Base-by-base conservation (phyloP, 2,329 filamentous ascomycete genomes). In the Botrytis fragariae region DNA sequence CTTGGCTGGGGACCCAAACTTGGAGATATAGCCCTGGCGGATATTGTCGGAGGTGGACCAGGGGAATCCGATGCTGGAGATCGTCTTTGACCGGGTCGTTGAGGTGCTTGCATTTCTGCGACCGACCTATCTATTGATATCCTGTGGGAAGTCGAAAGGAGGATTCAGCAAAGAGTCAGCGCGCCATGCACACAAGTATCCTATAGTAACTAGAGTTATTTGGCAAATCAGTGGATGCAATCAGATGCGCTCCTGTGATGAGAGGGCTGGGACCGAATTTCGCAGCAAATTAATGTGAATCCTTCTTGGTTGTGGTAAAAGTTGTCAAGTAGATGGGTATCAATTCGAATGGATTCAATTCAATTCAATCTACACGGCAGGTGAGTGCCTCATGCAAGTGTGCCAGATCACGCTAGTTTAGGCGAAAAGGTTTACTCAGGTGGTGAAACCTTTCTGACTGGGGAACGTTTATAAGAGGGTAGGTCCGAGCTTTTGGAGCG, bases 61-160 rank as follows among this genome's bases (percentile, higher is more conserved):
- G 67, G 87, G 79, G 86, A 85, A 76, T 91, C 90, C 51, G 85
- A 87, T 75, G 86, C 88, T n/a, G 90, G 89, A 69, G 89, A 91
- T 78, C 89, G 87, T 77, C 90, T 87, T 79, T 89, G 89, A 79
- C 87, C 83, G 65, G 84, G 83, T 80, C 88, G 85, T 82, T 88
- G 86, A 73, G 88, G 82, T 73, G 86, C 82, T 81, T 89, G 87
- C 87, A 89, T 89, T 68, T 79, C 80, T 76, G 64, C 71, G 59
- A 71, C 39, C 45, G 73, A 73, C 60, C 44, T 67, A 57, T n/a
- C 37, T 42, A 59, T 37, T 37, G 44, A 37, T 68, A 72, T 70
- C 54, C 54, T n/a, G 12, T 25, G n/a, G 39, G 44, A 39, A 63
- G 72, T 42, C 60, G 65, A 54, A 57, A 39, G 39, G 22, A 54